These are phyloP conservation scores for Botrytis paeoniae DNA, from an alignment of 2,329 filamentous ascomycete species.

Conservation along the genomic window DNA sequence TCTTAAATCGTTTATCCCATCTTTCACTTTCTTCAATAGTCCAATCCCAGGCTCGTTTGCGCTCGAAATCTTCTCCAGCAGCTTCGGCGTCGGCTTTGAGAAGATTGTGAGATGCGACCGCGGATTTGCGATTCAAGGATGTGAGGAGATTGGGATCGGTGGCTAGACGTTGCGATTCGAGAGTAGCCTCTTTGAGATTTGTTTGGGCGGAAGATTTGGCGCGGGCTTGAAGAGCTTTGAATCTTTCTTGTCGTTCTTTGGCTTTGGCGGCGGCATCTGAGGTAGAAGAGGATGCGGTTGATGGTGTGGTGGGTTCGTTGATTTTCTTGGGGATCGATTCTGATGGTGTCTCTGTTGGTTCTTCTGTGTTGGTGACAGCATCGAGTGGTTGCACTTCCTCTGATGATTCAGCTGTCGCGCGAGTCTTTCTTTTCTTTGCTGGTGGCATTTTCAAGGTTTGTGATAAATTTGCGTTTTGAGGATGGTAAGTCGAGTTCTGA, in stretches of 20 bases:
- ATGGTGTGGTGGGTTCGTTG: background rate
- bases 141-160: conserved; percentile 75
- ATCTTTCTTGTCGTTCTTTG: conserved; percentile 72
- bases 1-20: conserved; percentile 88
- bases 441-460: conserved; percentile 40
- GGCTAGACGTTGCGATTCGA: conserved; percentile 75
- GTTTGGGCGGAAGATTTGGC: conserved; percentile 67
- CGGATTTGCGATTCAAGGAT: conserved; percentile 79
- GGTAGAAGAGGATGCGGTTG: conserved; percentile 20
- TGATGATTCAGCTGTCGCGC: conserved; percentile 29
- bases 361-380: conserved; percentile 11
- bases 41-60: conserved; percentile 98
- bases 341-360: conserved; percentile 20
- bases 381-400: conserved; percentile 19
- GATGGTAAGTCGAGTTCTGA: conserved; percentile 11
- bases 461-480: background rate
- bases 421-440: conserved; percentile 47
- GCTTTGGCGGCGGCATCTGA: conserved; percentile 45
- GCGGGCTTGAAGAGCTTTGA: conserved; percentile 82
- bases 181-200: conserved; percentile 81
- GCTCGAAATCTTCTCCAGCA: conserved; percentile 87
- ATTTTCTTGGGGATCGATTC: background rate
- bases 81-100: conserved; percentile 88
- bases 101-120: conserved; percentile 86
- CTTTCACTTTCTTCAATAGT: conserved; percentile 89